Percentiles rank a stretch among this genome's conserved stretches.
Evolutionary conservation across 2,329 filamentous ascomycete genomes (phyloP).

Genomic region (Onygena corvina): DNA sequence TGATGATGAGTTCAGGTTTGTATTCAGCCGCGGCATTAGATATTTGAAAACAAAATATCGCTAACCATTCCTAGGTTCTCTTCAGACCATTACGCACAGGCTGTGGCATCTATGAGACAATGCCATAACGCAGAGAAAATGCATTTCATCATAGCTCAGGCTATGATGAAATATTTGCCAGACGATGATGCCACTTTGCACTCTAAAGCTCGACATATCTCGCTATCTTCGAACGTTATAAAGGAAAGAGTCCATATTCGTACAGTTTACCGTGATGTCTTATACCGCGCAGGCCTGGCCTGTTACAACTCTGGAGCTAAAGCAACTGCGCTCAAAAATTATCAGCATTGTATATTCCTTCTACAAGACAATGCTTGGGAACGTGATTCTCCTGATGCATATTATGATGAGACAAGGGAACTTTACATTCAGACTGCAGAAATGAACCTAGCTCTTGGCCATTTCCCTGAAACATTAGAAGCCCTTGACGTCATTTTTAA

Average conservation of each 20-base stretch:
- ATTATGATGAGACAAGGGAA: slow-evolving; percentile 74
- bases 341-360: slow-evolving; percentile 61
- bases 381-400: slow-evolving; percentile 55
- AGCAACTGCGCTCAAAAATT: slow-evolving; percentile 71
- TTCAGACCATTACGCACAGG: slow-evolving; percentile 76
- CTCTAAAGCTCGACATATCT: slow-evolving; percentile 68
- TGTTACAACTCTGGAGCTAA: slow-evolving; percentile 73
- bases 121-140: slow-evolving; percentile 58
- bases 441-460: slow-evolving; percentile 66
- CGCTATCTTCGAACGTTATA: slow-evolving; percentile 63
- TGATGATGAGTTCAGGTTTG: slow-evolving; percentile 64
- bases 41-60: too few relatives aligned
- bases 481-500: slow-evolving; percentile 59
- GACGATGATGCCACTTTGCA: slow-evolving; percentile 54
- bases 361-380: slow-evolving; percentile 71
- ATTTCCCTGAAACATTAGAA: slow-evolving; percentile 53
- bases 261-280: slow-evolving; percentile 57
- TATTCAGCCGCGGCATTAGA: too few relatives aligned
- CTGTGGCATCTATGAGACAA: slow-evolving; percentile 57
- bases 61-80: slow-evolving; percentile 47
- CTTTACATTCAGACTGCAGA: slow-evolving; percentile 70
- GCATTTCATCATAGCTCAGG: slow-evolving; percentile 81
- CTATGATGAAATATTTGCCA: slow-evolving; percentile 58
- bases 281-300: slow-evolving; percentile 66
- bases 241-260: slow-evolving; percentile 50